Conservation (phyloP, 305 asterid species). For the Solanum hybrid region DNA sequence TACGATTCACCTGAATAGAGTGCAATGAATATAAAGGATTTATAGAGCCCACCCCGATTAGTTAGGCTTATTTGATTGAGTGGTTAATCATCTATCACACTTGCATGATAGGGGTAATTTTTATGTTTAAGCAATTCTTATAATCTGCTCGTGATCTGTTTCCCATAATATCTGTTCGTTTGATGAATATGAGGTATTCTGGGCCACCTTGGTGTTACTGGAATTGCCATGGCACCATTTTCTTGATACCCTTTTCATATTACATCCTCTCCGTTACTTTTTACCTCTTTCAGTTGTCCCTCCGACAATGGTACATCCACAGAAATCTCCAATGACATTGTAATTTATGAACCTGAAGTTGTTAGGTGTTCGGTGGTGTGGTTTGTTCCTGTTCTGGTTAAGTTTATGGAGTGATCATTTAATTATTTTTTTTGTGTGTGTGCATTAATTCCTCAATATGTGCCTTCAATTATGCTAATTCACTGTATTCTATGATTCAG, state of each 20-base stretch:
- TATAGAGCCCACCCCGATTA: neutral
- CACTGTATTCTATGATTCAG: conserved; percentile 16
- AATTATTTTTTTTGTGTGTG: neutral
- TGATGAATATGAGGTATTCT: neutral
- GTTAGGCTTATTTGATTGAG: neutral
- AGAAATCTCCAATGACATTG: neutral
- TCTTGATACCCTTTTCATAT: neutral
- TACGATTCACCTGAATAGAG: neutral
- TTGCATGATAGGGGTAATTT: neutral
- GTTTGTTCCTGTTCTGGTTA: neutral
- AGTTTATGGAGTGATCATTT: neutral
- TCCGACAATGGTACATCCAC: neutral
- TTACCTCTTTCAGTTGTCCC: neutral
- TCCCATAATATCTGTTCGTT: neutral
- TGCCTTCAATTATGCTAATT: neutral
- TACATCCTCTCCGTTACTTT: neutral
- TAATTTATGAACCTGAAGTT: neutral
- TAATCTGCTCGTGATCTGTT: neutral
- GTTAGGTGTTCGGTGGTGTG: neutral
- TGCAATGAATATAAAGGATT: neutral
- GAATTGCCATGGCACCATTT: neutral
- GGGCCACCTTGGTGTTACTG: neutral
- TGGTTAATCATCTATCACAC: neutral
- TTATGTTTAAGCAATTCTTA: neutral
- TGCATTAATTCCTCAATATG: neutral